Conservation (phyloP, 1,139 yeast genomes). For the Suhomyces yuchorum region DNA sequence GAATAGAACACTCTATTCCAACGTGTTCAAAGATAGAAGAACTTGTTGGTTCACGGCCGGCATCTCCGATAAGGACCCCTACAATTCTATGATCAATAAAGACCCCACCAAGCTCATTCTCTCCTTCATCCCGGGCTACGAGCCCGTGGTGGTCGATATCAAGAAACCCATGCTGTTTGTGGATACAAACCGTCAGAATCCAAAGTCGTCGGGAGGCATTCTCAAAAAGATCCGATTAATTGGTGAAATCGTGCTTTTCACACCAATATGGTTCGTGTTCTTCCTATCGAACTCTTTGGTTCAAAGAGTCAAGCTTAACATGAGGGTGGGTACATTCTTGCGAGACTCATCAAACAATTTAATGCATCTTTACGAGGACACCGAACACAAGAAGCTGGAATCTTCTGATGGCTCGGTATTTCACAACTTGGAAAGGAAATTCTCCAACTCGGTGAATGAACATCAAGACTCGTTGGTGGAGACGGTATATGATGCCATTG, state of each 20-base stretch:
- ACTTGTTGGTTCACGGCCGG: slow-evolving; percentile 84
- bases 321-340: slow-evolving; percentile 35
- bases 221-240: slow-evolving; percentile 51
- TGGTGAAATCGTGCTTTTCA: slow-evolving; percentile 42
- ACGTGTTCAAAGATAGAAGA: slow-evolving; percentile 75
- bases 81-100: slow-evolving; percentile 42
- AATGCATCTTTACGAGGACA: slow-evolving; percentile 30
- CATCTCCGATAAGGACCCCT: slow-evolving; percentile 67
- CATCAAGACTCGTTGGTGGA: slow-evolving; percentile 44
- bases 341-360: slow-evolving; percentile 33
- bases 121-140: slow-evolving; percentile 52
- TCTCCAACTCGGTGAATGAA: slow-evolving; percentile 13
- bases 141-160: slow-evolving; percentile 55
- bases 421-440: slow-evolving; percentile 21
- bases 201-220: not conserved
- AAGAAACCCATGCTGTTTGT: slow-evolving; percentile 31
- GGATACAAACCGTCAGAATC: not conserved
- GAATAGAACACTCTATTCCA: slow-evolving; percentile 63
- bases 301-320: slow-evolving; percentile 39
- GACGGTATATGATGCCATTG: slow-evolving; percentile 61
- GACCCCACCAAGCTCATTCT: slow-evolving; percentile 43
- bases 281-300: slow-evolving; percentile 47
- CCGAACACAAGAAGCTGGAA: slow-evolving; percentile 7
- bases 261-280: slow-evolving; percentile 58
- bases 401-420: slow-evolving; percentile 14